Evolutionary conservation across 345 rosid species (phyloP), one percentile per base, ranked within the genome.

Genomic region (Erysimum cheiranthoides): DNA sequence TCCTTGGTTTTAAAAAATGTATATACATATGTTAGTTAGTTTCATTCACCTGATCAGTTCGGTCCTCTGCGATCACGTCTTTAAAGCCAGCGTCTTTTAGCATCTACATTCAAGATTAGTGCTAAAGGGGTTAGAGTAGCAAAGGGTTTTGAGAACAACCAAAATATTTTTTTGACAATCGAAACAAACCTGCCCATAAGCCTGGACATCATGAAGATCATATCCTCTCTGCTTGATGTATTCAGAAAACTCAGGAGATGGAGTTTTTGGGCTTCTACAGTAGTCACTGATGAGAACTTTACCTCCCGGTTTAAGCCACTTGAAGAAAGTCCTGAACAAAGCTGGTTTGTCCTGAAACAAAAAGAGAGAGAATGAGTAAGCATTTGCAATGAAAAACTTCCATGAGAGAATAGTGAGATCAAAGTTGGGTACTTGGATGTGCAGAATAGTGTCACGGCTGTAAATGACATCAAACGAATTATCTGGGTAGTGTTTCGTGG

Each of bases 261-360:
- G 89, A 40, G 87, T 80, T 81, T 93, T 88, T 13, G 92, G 74
- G 58, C 84, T 83, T 67, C 66, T 89, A 85, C 99, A 93, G 83
- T 96, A 96, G 76, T 93, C 97, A 61, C 89, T 93, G 54, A 93
- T 91, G 13, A 96, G 98, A 79, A 96, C 89, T 84, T 79, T 91
- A 16, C 99, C 99, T 31, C 99, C 96, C 1, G 95, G 93, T 81
- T 91, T 96, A 86, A 93, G 80, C 97, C 99, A 96, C 85, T 88
- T 93, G 83, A 76, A 89, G 84, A 96, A 96, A 61, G 91, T 88
- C 80, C 83, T 87, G 79, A 96, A 96, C 42, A 96, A 63, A 50
- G 95, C 87, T 49, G 93, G 97, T 76, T 96, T 96, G 84, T 93
- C 96, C 99, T 91, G 89, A 10, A 65, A 2, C 1, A n/a, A 5